A percentile compares a stretch with the other conserved stretches of the same genome.
Conservation (phyloP, 2,329 filamentous ascomycete genomes). For the Beauveria sp. region DNA sequence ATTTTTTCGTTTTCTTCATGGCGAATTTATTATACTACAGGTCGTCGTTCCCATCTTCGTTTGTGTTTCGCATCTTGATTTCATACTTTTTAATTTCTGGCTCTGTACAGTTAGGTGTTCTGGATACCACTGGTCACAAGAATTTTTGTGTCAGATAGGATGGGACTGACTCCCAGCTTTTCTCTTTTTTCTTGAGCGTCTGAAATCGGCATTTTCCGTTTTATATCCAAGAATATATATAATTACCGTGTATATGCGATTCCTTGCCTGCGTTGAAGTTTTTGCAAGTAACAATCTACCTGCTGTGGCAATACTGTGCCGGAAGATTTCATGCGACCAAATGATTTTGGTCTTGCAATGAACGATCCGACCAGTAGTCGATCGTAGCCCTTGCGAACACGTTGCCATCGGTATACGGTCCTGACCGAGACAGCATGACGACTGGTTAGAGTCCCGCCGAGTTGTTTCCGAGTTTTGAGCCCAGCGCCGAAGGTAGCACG, state of each 20-base stretch:
- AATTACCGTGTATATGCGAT: neutral
- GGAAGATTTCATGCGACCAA: no score
- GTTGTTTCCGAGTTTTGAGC: no score
- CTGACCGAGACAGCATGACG: no score
- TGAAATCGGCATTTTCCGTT: neutral
- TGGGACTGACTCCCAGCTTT: neutral
- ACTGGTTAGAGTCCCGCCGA: no score
- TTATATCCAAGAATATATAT: neutral
- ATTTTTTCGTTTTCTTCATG: conserved; percentile 2
- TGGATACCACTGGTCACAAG: conserved; percentile 23
- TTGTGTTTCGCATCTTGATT: neutral
- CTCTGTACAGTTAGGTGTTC: conserved; percentile 27
- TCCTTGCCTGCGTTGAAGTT: no score
- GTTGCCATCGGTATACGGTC: no score
- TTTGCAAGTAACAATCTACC: no score
- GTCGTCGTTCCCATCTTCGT: conserved; percentile 11
- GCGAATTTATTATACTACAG: neutral
- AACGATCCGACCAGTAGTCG: no score
- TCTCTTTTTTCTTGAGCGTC: neutral
- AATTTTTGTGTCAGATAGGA: neutral
- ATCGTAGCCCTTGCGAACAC: no score
- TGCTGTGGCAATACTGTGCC: no score
- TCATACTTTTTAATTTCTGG: conserved; percentile 9
- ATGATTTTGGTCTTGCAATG: no score
- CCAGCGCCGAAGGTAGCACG: no score